These are phyloP conservation scores for Citeromyces hawaiiensis DNA, from an alignment of 1,139 yeast genomes.

Conservation along the genomic window DNA sequence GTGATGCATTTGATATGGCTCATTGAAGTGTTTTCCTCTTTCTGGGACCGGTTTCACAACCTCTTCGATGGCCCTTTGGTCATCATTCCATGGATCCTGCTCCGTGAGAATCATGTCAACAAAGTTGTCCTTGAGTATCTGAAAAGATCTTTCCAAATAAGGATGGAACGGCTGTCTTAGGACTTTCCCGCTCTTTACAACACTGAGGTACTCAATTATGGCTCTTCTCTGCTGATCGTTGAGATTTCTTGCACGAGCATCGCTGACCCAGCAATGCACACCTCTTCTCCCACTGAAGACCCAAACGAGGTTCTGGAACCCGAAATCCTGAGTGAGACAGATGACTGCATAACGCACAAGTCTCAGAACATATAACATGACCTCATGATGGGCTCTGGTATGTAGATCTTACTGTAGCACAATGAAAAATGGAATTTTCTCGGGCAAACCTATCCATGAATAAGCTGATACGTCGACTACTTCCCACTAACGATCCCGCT, in stretches of 20 bases:
- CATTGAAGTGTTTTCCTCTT: too few relatives aligned
- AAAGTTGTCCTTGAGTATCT: conserved; percentile 51
- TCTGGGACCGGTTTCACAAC: conserved; percentile 55
- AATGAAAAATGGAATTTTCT: too few relatives aligned
- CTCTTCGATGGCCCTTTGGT: conserved; percentile 33
- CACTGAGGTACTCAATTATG: conserved; percentile 72
- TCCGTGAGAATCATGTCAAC: conserved; percentile 57
- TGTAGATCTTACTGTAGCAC: too few relatives aligned
- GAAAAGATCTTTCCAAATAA: conserved; percentile 63
- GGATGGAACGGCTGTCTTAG: conserved; percentile 69
- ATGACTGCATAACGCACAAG: too few relatives aligned
- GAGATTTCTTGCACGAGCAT: conserved; percentile 59
- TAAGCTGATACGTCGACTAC: too few relatives aligned
- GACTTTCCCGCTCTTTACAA: conserved; percentile 34
- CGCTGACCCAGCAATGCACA: conserved; percentile 98
- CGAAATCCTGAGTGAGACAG: conserved; percentile 81
- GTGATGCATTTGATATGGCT: too few relatives aligned
- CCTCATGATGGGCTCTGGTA: too few relatives aligned
- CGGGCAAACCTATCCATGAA: too few relatives aligned
- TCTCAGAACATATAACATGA: too few relatives aligned
- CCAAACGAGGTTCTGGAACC: conserved; percentile 80
- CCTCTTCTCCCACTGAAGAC: conserved; percentile 98
- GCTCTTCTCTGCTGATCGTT: conserved; percentile 67
- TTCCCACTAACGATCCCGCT: too few relatives aligned
- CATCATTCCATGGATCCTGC: conserved; percentile 74